phyloP scores from a whole-genome alignment of 2,329 filamentous ascomycete species.

The Calonectria pauciramosa region DNA sequence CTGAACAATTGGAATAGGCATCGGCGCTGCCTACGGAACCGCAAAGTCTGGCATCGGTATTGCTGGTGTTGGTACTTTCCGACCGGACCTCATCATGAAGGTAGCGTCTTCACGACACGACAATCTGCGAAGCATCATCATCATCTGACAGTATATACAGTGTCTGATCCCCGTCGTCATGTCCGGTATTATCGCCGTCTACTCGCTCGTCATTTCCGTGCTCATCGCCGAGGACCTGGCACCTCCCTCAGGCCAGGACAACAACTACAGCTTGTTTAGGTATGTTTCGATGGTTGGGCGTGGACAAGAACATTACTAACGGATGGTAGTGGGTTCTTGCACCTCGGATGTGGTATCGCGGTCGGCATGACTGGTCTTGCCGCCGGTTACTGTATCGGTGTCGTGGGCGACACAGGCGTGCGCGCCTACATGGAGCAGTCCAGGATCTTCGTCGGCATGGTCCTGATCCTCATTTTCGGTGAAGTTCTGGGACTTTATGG shows the following conservation, averaged over 20 bases:
- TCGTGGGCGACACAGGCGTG: slow-evolving; percentile 95
- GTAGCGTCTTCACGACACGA: slow-evolving; percentile 55
- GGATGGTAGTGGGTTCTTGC: slow-evolving; percentile 82
- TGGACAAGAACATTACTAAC: slow-evolving; percentile 34
- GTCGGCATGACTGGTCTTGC: slow-evolving; percentile 94
- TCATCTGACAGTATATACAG: slow-evolving; percentile 57
- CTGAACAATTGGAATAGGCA: slow-evolving; percentile 56
- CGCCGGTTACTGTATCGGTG: slow-evolving; percentile 95
- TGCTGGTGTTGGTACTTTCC: slow-evolving; percentile 85
- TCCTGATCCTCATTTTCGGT: slow-evolving; percentile 97
- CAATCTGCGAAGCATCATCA: not conserved
- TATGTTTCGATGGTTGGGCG: slow-evolving; percentile 56
- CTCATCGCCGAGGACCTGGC: slow-evolving; percentile 92
- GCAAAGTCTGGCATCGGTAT: slow-evolving; percentile 92
- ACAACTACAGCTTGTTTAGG: slow-evolving; percentile 90
- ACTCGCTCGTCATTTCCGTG: slow-evolving; percentile 96
- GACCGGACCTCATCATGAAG: slow-evolving; percentile 93
- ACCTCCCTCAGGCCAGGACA: slow-evolving; percentile 75
- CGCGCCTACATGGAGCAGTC: slow-evolving; percentile 97
- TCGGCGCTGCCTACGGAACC: slow-evolving; percentile 88
- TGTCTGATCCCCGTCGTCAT: slow-evolving; percentile 93
- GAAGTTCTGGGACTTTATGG: slow-evolving; percentile 98
- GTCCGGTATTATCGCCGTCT: slow-evolving; percentile 99
- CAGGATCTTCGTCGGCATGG: slow-evolving; percentile 97
- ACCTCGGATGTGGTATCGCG: slow-evolving; percentile 89